A percentile compares a stretch with the other conserved stretches of the same genome.
These are phyloP conservation scores for Vitis hybrid DNA, from an alignment of 177 flowering plant genomes.

Conservation along the genomic window DNA sequence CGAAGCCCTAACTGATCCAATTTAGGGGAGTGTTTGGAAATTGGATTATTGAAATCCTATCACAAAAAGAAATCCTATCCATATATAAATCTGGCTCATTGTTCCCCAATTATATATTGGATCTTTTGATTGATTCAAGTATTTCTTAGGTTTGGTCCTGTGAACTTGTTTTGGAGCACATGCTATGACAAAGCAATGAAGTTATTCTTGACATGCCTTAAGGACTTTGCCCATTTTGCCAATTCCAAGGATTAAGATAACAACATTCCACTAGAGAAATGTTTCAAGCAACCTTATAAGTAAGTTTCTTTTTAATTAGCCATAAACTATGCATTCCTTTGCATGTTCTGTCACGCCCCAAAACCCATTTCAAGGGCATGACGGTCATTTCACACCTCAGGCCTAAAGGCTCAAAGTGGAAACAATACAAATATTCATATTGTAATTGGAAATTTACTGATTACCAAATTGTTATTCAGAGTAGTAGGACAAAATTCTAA, in stretches of 20 bases:
- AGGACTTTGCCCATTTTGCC: slow-evolving; percentile 95
- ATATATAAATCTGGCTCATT: not conserved
- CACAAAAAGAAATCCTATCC: too few species aligned
- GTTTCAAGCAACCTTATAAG: slow-evolving; percentile 94
- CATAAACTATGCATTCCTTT: not conserved
- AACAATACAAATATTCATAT: too few species aligned
- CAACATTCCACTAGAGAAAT: slow-evolving; percentile 82
- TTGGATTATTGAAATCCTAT: too few species aligned
- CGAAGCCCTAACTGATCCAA: too few species aligned
- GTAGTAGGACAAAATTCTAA: too few species aligned
- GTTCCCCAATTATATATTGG: not conserved
- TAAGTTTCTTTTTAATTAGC: slow-evolving; percentile 32
- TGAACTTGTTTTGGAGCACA: slow-evolving; percentile 97
- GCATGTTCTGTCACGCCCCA: too few species aligned
- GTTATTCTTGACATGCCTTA: slow-evolving; percentile 79
- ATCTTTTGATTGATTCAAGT: slow-evolving; percentile 1
- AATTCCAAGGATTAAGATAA: slow-evolving; percentile 75
- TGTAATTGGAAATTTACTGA: too few species aligned
- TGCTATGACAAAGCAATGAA: slow-evolving; percentile 98
- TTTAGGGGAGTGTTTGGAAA: too few species aligned
- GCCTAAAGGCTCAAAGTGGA: too few species aligned
- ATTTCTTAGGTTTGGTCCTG: slow-evolving; percentile 91
- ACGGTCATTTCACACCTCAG: too few species aligned
- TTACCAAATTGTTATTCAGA: too few species aligned
- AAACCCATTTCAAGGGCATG: too few species aligned